Evolutionary conservation across 176 grass and related monocot genomes (phyloP).

Genomic region (bread wheat (Triticum aestivum)): IWGSC_CS_RefSeq_v2.1 NC_057797.1:623402578-623403077

Average conservation of each 20-base stretch:
- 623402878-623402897: background rate
- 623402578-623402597: too few species aligned
- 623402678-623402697: too few species aligned
- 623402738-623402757: background rate
- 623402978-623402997: conserved; percentile 3
- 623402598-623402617: too few species aligned
- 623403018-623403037: background rate
- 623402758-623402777: background rate
- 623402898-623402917: conserved; percentile 22
- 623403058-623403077: background rate
- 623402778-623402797: background rate
- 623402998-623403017: background rate
- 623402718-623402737: background rate
- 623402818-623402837: too few species aligned
- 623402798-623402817: too few species aligned
- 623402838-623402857: background rate
- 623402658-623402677: too few species aligned
- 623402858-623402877: background rate
- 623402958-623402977: conserved; percentile 34
- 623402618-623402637: too few species aligned
- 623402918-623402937: conserved; percentile 54
- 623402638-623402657: too few species aligned
- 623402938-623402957: conserved; percentile 65
- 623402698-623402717: too few species aligned
- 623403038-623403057: background rate